Percentiles rank a stretch among this genome's conserved stretches.
Evolutionary conservation across 139 green algal species (phyloP).

Genomic region (Chlorella sp.): DNA sequence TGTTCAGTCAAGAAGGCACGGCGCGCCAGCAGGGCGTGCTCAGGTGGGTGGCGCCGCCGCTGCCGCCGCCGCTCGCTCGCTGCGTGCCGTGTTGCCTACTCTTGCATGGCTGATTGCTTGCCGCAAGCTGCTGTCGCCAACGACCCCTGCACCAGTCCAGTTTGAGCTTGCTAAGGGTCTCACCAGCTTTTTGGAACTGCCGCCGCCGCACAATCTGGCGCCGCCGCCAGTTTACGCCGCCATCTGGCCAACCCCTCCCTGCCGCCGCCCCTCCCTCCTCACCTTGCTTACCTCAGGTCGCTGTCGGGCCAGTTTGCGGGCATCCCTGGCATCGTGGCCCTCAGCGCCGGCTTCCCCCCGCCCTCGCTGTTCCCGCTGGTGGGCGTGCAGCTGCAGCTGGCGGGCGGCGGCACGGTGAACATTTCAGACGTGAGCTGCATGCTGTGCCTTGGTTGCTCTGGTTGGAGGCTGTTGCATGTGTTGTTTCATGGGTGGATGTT

Average conservation of each 20-base stretch:
- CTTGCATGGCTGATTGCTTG: background rate
- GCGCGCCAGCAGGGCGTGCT: slow-evolving; percentile 26
- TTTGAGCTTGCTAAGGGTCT: background rate
- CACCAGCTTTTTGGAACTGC: background rate
- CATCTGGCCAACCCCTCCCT: background rate
- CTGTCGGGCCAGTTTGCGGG: slow-evolving; percentile 20
- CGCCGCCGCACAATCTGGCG: background rate
- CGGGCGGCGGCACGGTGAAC: background rate
- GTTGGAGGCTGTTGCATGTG: no score
- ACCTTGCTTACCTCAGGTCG: slow-evolving; percentile 5
- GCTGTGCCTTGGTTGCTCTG: no score
- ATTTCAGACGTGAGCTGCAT: background rate
- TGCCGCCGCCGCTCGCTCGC: no score
- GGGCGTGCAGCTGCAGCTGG: slow-evolving; percentile 1
- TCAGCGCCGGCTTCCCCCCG: slow-evolving; percentile 32
- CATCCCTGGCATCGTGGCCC: slow-evolving; percentile 17
- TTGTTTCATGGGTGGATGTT: no score
- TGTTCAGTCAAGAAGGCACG: slow-evolving; percentile 1
- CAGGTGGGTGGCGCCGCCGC: slow-evolving; percentile 15
- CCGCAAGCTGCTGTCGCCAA: background rate
- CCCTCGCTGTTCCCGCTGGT: slow-evolving; percentile 29
- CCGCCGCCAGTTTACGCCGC: background rate
- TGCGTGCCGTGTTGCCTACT: background rate
- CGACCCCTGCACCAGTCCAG: background rate
- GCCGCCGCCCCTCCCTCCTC: background rate